Evolutionary conservation across 2,329 filamentous ascomycete species (phyloP), one percentile per base, ranked within the genome.

Genomic region (Cytospora leucostoma): DNA sequence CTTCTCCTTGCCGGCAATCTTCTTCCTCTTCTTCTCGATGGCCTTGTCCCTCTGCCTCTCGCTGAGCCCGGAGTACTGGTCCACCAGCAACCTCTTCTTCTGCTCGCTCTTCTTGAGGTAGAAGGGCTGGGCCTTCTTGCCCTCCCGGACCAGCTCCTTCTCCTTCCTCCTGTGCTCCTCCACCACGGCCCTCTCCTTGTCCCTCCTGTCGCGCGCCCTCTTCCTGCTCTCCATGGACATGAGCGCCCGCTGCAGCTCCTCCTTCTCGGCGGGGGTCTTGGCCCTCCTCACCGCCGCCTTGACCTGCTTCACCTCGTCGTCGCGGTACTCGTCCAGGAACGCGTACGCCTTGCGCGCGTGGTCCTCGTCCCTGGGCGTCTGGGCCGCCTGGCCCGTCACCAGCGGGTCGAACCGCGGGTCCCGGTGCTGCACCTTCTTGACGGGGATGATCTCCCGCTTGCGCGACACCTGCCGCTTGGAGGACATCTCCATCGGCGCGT

Each of bases 31-130:
- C 74, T 91, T 84, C 82, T 96, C 92, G 71, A 98, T 91, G 15
- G 89, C 87, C 79, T 88, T 90, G 67, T 96, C 90, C 65, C 93
- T 85, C 77, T 97, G 88, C 74, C 88, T 89, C 73, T 90, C 89
- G 77, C 91, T 95, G 89, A 98, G 90, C 65, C 85, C 84, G 70
- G 88, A 84, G 76, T 91, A 97, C 74, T 89, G 87, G 70, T 95
- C 88, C 72, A 91, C 81, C 66, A 97, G 79, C 62, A 93, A 81
- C 76, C 89, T 81, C 81, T 94, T 92, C 88, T 95, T 96, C 81
- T 95, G 86, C 78, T 97, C 94, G 72, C 88, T 87, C 79, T 88
- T 89, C 85, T 99, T 99, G 71, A 98, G 80, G 77, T 92, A 98
- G 78, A 93, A 99, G 0, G 95, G 94, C 74, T 84, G 87, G 0